Evolutionary conservation across 1,284 basidiomycete species (phyloP).

Genomic region (Ceratobasidium sp.): DNA sequence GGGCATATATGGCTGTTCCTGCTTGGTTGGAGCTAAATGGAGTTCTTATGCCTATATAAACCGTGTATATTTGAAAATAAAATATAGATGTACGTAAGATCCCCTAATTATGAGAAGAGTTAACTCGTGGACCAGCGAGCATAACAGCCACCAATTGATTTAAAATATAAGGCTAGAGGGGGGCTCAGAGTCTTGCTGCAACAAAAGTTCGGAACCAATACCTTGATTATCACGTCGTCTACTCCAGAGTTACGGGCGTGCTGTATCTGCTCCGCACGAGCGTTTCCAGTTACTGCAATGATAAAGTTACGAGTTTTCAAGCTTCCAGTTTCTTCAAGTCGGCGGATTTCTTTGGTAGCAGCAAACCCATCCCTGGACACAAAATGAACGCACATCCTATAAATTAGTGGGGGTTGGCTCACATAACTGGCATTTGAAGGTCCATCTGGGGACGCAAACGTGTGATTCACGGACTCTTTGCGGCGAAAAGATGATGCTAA

Average conservation of each 20-base stretch:
- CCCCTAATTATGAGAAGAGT: too few species aligned
- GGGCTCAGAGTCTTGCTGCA: too few species aligned
- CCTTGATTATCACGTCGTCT: constrained; percentile 46
- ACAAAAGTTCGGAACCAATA: background rate
- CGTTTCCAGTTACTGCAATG: constrained; percentile 54
- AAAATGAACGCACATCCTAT: background rate
- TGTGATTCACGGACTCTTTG: too few species aligned
- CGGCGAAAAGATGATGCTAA: too few species aligned
- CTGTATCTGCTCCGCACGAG: constrained; percentile 44
- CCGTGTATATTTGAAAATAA: too few species aligned
- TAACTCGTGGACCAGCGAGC: too few species aligned
- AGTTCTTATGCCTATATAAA: too few species aligned
- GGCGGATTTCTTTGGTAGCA: constrained; percentile 53
- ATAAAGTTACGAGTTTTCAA: constrained; percentile 51
- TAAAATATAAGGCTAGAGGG: too few species aligned
- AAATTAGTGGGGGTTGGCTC: background rate
- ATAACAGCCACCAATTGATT: too few species aligned
- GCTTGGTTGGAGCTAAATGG: too few species aligned
- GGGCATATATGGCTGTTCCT: too few species aligned
- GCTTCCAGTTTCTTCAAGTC: constrained; percentile 50
- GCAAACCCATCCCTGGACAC: constrained; percentile 51
- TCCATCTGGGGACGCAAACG: constrained; percentile 51
- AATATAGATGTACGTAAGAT: background rate
- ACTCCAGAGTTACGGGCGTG: constrained; percentile 40
- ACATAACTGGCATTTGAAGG: constrained; percentile 56